A percentile compares a stretch with the other conserved stretches of the same genome.
Conservation (phyloP, 2,329 filamentous ascomycete species). For the Epichloe scottii region DNA sequence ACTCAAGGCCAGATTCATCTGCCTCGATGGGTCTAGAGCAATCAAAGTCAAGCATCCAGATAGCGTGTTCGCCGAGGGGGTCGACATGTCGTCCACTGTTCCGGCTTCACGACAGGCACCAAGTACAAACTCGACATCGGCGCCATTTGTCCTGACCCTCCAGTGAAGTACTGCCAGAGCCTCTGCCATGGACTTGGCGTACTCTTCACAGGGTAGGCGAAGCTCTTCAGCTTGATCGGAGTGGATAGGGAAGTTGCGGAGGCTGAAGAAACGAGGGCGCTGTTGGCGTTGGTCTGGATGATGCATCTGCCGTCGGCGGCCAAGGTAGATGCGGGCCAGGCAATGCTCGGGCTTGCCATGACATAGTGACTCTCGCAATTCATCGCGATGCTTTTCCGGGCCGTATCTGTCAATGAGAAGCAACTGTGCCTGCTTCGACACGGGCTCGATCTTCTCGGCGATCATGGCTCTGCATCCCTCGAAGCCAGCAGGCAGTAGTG, state of each 20-base stretch:
- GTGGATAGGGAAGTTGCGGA: conserved; percentile 38
- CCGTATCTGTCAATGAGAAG: conserved; percentile 12
- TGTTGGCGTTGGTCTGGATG: background rate
- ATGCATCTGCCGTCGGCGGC: conserved; percentile 15
- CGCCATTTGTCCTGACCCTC: conserved; percentile 32
- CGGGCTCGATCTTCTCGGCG: conserved; percentile 17
- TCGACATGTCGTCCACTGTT: background rate
- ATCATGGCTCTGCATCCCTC: conserved; percentile 16
- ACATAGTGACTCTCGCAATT: conserved; percentile 6
- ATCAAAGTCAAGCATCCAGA: conserved; percentile 39
- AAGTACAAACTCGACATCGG: conserved; percentile 45
- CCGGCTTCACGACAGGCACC: conserved; percentile 12
- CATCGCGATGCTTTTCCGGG: background rate
- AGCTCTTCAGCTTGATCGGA: conserved; percentile 36
- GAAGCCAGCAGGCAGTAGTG: conserved; percentile 10
- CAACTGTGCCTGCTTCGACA: conserved; percentile 7
- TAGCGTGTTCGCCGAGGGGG: conserved; percentile 18
- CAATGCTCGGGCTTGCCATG: conserved; percentile 29
- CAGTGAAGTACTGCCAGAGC: conserved; percentile 39
- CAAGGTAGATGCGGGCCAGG: conserved; percentile 36
- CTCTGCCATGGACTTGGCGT: conserved; percentile 34
- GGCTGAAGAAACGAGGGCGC: conserved; percentile 18
- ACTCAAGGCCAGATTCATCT: conserved; percentile 25
- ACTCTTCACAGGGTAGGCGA: conserved; percentile 19
- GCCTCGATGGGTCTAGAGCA: conserved; percentile 21